Conservation (phyloP, 768 basidiomycete genomes). For the Dendrothele bispora region DNA sequence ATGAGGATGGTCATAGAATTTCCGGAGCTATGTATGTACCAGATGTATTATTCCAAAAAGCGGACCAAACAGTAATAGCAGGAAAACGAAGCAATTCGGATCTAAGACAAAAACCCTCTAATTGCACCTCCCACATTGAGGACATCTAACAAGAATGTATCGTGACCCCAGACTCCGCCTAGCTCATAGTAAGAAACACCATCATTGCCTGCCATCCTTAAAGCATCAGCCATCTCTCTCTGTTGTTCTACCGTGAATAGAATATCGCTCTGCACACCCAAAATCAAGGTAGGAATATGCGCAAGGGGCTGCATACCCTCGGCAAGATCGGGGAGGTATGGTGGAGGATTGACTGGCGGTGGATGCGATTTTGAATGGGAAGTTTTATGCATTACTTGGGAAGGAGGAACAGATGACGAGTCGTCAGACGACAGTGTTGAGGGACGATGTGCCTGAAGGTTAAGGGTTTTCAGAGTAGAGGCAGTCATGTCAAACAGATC, state of each 20-base stretch:
- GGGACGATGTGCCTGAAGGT: slow-evolving; percentile 39
- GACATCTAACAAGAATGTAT: slow-evolving; percentile 95
- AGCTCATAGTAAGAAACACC: slow-evolving; percentile 95
- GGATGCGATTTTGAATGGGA: slow-evolving; percentile 72
- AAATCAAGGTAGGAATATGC: slow-evolving; percentile 77
- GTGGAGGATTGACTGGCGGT: slow-evolving; percentile 69
- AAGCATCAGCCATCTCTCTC: slow-evolving; percentile 88
- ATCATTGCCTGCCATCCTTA: slow-evolving; percentile 86
- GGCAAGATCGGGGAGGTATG: slow-evolving; percentile 76
- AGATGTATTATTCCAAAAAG: no score
- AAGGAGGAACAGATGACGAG: slow-evolving; percentile 15
- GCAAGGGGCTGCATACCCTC: slow-evolving; percentile 74
- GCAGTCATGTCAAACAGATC: slow-evolving; percentile 95
- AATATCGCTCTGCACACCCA: slow-evolving; percentile 97
- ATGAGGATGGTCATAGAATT: no score
- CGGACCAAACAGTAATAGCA: no score
- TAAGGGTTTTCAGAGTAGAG: slow-evolving; percentile 69
- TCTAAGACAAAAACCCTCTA: slow-evolving; percentile 83
- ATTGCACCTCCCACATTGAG: slow-evolving; percentile 91
- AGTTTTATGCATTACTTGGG: slow-evolving; percentile 38
- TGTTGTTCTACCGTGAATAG: slow-evolving; percentile 98
- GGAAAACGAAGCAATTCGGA: no score
- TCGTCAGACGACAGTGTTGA: slow-evolving; percentile 22
- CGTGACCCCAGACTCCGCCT: slow-evolving; percentile 99
- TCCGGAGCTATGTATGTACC: no score